phyloP scores from a whole-genome alignment of 495 filamentous ascomycete species.

The Neurospora sp. region DNA sequence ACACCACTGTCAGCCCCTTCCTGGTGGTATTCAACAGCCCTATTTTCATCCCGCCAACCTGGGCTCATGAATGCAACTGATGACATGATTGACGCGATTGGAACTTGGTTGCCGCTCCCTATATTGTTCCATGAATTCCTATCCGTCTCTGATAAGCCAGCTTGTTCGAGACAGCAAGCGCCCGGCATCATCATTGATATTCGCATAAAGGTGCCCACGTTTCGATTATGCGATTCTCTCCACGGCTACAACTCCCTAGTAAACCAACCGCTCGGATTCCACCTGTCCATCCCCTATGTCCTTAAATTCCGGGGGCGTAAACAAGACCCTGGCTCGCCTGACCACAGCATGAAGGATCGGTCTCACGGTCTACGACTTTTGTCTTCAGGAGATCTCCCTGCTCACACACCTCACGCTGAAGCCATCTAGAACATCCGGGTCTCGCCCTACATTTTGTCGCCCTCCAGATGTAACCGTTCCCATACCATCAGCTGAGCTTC shows the following conservation, averaged over 20 bases:
- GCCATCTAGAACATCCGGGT: background rate
- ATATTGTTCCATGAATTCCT: background rate
- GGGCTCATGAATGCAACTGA: background rate
- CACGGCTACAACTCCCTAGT: background rate
- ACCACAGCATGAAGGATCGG: background rate
- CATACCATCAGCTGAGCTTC: background rate
- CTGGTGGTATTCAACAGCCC: background rate
- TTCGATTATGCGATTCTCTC: background rate
- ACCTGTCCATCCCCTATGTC: background rate
- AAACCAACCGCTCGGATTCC: background rate
- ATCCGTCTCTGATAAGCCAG: background rate
- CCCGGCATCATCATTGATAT: background rate
- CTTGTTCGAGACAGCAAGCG: background rate
- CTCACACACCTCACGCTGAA: background rate
- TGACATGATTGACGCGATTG: background rate
- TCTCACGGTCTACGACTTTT: background rate
- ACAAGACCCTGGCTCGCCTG: background rate
- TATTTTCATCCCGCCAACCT: background rate
- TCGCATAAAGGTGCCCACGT: background rate
- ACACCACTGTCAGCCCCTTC: background rate
- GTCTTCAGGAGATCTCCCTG: background rate
- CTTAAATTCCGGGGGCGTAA: background rate
- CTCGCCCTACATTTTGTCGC: background rate
- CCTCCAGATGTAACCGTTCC: background rate
- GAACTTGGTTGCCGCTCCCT: background rate